Evolutionary conservation across 2,329 filamentous ascomycete genomes (phyloP), one percentile per base, ranked within the genome.

Genomic region (Fusarium aywerte): DNA sequence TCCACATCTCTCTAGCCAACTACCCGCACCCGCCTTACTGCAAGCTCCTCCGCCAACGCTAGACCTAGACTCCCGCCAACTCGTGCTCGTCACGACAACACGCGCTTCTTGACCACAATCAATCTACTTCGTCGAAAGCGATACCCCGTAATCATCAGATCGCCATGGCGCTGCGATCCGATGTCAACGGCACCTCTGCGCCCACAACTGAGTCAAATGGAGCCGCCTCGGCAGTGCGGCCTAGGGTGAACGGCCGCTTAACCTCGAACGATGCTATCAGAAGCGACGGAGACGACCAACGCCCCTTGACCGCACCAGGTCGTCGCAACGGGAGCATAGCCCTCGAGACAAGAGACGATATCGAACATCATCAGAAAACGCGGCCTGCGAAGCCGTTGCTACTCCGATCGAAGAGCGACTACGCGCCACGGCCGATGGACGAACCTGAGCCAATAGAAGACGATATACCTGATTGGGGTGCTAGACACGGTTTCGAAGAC

Each of bases 401-500:
- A 18, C 72, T 83, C 50, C 82, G 86, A 52, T 87, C 86, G 58
- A 86, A 84, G 77, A 88, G 85, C 75, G 86, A 89, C 68, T 83
- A 82, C 70, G 80, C 77, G 27, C 76, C 80, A 40, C 81, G 80
- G 25, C 76, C 79, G 35, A 78, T 80, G 23, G 75, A 80, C 16
- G 78, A 82, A 18, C 64, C 77, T 39, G 81, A 82, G 39, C 74
- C 77, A 48, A 71, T 75, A 27, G 82, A 83, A 15, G 82, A 84
- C 5, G 82, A 84, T 39, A 77, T 83, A 31, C 78, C 80, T 40
- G 82, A 84, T 68, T 86, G 84, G 83, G 85, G 86, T 9, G 85
- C 85, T 77, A 87, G 94, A 47, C 94, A 97, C 80, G 94, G 94
- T 45, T 97, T 96, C 82, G 93, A 97, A 75, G 91, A 94, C 71